Evolutionary conservation across 192 early-diverging fungal species (phyloP).

Genomic region (Backusella macrospora): DNA sequence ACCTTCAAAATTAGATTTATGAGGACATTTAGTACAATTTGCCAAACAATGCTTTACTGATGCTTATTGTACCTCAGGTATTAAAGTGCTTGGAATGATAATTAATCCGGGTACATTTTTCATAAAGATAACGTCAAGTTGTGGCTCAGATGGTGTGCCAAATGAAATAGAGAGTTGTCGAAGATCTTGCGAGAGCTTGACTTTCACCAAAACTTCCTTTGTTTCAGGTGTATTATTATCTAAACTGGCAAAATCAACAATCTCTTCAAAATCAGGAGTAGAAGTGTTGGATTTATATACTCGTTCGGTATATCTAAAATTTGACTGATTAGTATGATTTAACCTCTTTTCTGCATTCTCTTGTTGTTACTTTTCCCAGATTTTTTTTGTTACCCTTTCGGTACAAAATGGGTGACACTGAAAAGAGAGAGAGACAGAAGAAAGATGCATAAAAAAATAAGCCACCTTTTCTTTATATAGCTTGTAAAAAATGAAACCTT

Average conservation of each 20-base stretch:
- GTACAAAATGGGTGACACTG: slow-evolving; percentile 15
- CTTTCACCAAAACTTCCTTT: neutral
- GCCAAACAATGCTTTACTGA: slow-evolving; percentile 72
- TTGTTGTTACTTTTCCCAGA: slow-evolving; percentile 19
- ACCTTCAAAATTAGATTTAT: slow-evolving; percentile 87
- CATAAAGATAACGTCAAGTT: neutral
- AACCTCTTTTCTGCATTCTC: slow-evolving; percentile 12
- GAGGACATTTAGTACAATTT: slow-evolving; percentile 76
- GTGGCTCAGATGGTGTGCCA: neutral
- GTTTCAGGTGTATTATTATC: neutral
- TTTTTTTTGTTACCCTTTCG: slow-evolving; percentile 5
- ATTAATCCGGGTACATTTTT: slow-evolving; percentile 61
- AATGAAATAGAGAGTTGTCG: neutral
- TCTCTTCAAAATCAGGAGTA: neutral
- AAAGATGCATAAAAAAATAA: neutral
- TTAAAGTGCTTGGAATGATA: slow-evolving; percentile 78
- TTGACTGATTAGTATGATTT: neutral
- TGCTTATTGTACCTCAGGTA: slow-evolving; percentile 64
- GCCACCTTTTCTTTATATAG: neutral
- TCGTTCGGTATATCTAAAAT: slow-evolving; percentile 10
- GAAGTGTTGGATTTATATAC: neutral
- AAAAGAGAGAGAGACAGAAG: neutral
- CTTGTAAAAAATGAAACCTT: neutral
- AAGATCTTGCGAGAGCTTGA: neutral
- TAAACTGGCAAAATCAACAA: neutral